Evolutionary conservation across 306 rosid species (phyloP).

Genomic region (Pterocarpus santalinus): DNA sequence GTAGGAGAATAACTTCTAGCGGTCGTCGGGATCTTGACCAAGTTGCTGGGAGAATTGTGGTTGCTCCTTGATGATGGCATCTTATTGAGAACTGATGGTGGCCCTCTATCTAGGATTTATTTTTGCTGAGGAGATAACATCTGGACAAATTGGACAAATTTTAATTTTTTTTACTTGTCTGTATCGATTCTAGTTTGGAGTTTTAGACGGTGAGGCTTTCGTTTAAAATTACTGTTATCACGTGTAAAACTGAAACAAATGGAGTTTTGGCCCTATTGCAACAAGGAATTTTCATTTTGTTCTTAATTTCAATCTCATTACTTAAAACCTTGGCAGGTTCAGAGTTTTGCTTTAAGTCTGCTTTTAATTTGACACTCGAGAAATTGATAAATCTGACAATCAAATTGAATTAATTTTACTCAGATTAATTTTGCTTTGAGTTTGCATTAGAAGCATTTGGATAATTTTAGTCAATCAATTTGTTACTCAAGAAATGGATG

Average conservation of each 20-base stretch:
- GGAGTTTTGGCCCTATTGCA: not conserved
- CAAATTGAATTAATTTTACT: too few relatives aligned
- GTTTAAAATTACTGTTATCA: not conserved
- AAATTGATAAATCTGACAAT: too few relatives aligned
- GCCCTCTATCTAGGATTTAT: not conserved
- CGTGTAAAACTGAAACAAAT: not conserved
- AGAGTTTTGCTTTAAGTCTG: too few relatives aligned
- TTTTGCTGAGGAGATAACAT: not conserved
- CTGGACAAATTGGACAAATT: not conserved
- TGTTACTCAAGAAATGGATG: too few relatives aligned
- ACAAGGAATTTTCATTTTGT: not conserved
- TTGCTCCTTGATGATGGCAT: not conserved
- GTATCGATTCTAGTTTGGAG: not conserved
- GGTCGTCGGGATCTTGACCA: constrained; percentile 29
- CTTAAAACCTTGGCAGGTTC: too few relatives aligned
- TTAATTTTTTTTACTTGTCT: not conserved
- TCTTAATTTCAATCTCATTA: too few relatives aligned
- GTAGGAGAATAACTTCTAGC: constrained; percentile 28
- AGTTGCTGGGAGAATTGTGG: constrained; percentile 18
- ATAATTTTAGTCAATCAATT: too few relatives aligned
- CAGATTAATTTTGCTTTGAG: too few relatives aligned
- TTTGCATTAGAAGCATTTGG: too few relatives aligned
- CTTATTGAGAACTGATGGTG: not conserved
- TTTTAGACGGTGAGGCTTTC: not conserved
- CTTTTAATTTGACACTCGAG: too few relatives aligned